Evolutionary conservation across 352 stramenopile genomes (phyloP).

Genomic region (Globisporangium radiosum): DNA sequence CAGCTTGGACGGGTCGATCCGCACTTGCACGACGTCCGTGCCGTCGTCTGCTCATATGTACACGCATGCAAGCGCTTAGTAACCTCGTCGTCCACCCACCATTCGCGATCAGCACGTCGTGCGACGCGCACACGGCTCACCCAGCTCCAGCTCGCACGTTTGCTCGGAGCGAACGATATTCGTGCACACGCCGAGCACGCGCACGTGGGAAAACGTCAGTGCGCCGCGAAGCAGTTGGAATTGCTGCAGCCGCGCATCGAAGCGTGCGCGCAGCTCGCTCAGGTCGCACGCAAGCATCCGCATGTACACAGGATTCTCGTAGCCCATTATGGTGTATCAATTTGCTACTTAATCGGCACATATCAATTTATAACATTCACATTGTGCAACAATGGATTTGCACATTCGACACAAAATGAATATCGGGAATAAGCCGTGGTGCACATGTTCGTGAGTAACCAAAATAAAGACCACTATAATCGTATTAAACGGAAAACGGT

Average conservation of each 20-base stretch:
- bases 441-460: too few species aligned
- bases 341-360: not conserved
- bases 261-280: constrained; percentile 13
- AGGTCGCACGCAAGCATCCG: constrained; percentile 28
- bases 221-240: constrained; percentile 15
- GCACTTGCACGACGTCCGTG: constrained; percentile 24
- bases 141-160: constrained; percentile 20
- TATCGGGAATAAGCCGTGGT: too few species aligned
- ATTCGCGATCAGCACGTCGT: not conserved
- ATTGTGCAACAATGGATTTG: too few species aligned
- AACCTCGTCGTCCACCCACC: not conserved
- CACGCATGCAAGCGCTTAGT: not conserved
- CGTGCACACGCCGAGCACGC: constrained; percentile 28
- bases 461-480: too few species aligned
- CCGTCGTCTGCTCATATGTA: constrained; percentile 26
- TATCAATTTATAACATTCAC: not conserved
- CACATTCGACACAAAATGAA: too few species aligned
- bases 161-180: constrained; percentile 9
- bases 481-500: too few species aligned
- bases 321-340: not conserved
- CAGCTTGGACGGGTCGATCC: constrained; percentile 9
- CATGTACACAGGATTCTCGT: constrained; percentile 3
- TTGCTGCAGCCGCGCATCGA: constrained; percentile 9
- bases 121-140: constrained; percentile 6
- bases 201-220: constrained; percentile 16